Base-by-base conservation (phyloP, 495 filamentous ascomycete genomes). In the Pyronema omphalodes region DNA sequence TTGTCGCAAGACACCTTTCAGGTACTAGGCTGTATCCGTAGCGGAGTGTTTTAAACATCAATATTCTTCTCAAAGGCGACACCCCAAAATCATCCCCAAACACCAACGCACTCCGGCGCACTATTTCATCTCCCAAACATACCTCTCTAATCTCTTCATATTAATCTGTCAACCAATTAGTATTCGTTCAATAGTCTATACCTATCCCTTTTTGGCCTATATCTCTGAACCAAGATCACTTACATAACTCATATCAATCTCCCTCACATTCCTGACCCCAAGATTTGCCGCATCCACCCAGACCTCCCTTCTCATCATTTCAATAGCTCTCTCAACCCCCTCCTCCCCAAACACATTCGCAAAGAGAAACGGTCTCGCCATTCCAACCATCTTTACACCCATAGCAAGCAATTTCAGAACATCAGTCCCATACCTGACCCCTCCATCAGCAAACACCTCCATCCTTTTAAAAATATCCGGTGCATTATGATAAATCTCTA, bases 391-490 rank as follows among this genome's bases (percentile, higher is more conserved):
- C 17, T 66, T 67, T 1, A 70, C 71, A 4, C 73, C 72, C 14
- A 74, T 61, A 0, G 71, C 67, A 1, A 76, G 62, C 14, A 70
- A 51, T 57, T 70, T 69, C 17, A 71, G 50, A 9, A 73, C 64
- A 60, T 75, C 72, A 7, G 67, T 66, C 6, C 71, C 72, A 40
- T 67, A 69, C 0, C 69, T 65, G 3, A 76, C 63, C 1, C 73
- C 73, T 3, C 72, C 68, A 55, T 74, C 73, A 0, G 64, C 68
- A 33, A 60, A 66, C 36, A 76, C 70, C 37, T 71, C 70, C 7
- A 67, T 56, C 55, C 68, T 49, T 34, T 57, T 48, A 61, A 72
- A 74, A 11, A 73, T 60, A 61, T 68, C 41, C 59, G 62, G 60
- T 0, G 57, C 68, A 9, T 67, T 36, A 0, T 61, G 50, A 46